These are phyloP conservation scores for Starmerella sp. DNA, from an alignment of 805 yeast species.

Conservation along the genomic window DNA sequence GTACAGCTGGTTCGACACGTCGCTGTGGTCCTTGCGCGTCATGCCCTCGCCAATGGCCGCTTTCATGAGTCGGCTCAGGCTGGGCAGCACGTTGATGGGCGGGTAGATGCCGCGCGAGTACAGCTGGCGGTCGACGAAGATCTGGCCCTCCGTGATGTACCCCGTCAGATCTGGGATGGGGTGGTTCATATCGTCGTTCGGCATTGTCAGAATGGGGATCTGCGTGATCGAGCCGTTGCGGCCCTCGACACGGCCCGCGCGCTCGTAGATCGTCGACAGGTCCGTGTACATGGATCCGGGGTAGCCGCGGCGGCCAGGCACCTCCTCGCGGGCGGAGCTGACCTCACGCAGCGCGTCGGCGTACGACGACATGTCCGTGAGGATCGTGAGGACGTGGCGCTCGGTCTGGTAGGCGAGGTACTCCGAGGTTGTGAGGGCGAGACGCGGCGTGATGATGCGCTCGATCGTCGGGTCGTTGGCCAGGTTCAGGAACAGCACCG, in stretches of 20 bases:
- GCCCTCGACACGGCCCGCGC: conserved; percentile 99
- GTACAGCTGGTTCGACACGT: conserved; percentile 95
- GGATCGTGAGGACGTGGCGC: conserved; percentile 93
- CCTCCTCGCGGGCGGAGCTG: conserved; percentile 99
- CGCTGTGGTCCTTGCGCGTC: conserved; percentile 99
- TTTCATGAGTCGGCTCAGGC: conserved; percentile 96
- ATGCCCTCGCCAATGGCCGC: conserved; percentile 99
- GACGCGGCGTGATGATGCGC: conserved; percentile 97
- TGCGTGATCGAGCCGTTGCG: conserved; percentile 99
- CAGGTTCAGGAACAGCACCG: conserved; percentile 88
- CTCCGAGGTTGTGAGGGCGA: conserved; percentile 97
- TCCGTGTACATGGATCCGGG: conserved; percentile 99
- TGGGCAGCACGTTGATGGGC: conserved; percentile 96
- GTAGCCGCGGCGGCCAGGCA: conserved; percentile 99
- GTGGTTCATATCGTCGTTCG: conserved; percentile 98
- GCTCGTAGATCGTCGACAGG: conserved; percentile 95
- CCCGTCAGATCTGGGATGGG: conserved; percentile 99
- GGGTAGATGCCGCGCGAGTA: conserved; percentile 96
- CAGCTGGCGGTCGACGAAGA: conserved; percentile 91
- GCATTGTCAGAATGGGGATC: conserved; percentile 98
- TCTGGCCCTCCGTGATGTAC: conserved; percentile 98
- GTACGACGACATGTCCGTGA: conserved; percentile 99
- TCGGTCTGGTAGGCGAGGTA: conserved; percentile 98
- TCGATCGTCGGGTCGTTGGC: conserved; percentile 99
- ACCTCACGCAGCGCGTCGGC: conserved; percentile 99